Conservation (phyloP, 495 filamentous ascomycete genomes). For the Xanthoparmelia taractica region DNA sequence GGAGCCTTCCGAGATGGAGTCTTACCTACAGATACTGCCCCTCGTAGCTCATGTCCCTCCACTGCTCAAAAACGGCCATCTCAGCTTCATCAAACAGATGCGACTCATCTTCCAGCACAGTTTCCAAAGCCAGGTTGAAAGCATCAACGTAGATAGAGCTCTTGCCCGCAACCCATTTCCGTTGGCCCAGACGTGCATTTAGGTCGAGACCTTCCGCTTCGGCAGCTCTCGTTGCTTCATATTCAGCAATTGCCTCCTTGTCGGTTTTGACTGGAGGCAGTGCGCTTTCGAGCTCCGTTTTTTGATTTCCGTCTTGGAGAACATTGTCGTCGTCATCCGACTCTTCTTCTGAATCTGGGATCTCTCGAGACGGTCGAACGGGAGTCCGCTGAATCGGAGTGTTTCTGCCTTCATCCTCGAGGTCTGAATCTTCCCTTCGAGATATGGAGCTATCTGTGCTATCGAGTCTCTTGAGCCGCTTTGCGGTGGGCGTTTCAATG, state of each 20-base stretch:
- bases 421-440: slow-evolving; percentile 11
- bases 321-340: slow-evolving; percentile 35
- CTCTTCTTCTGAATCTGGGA: slow-evolving; percentile 32
- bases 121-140: slow-evolving; percentile 88
- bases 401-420: slow-evolving; percentile 8
- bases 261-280: slow-evolving; percentile 61
- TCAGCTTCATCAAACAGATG: slow-evolving; percentile 83
- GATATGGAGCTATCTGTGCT: slow-evolving; percentile 31
- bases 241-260: slow-evolving; percentile 68
- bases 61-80: slow-evolving; percentile 65
- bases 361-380: slow-evolving; percentile 23
- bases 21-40: slow-evolving; percentile 76
- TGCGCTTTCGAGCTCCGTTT: slow-evolving; percentile 71
- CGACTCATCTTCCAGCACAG: slow-evolving; percentile 80
- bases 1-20: not conserved
- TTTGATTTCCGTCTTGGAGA: slow-evolving; percentile 29
- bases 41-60: slow-evolving; percentile 70
- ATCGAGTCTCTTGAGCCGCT: slow-evolving; percentile 33
- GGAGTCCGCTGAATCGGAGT: slow-evolving; percentile 14
- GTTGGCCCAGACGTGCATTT: slow-evolving; percentile 44
- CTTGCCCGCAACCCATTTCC: slow-evolving; percentile 53
- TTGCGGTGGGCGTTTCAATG: slow-evolving; percentile 28
- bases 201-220: slow-evolving; percentile 34
- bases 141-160: slow-evolving; percentile 97
- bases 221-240: slow-evolving; percentile 53